phyloP scores from a whole-genome alignment of 768 basidiomycete species.

The Russula earlei region DNA sequence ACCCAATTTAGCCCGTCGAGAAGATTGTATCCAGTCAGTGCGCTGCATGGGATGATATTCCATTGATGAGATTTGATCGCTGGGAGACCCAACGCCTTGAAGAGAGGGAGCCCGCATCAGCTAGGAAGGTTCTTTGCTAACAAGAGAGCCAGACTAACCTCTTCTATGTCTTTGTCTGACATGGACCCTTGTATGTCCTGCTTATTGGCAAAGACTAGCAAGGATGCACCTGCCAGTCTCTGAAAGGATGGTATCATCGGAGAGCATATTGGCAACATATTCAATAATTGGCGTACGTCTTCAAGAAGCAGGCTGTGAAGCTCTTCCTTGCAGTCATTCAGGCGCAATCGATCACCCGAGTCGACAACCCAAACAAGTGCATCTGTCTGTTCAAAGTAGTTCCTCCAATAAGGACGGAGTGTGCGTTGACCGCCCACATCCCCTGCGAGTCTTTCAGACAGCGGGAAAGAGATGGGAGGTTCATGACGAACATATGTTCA shows the following conservation, averaged over 20 bases:
- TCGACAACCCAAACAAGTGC: conserved; percentile 99
- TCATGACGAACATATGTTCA: conserved; percentile 61
- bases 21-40: conserved; percentile 80
- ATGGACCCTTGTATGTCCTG: conserved; percentile 89
- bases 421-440: conserved; percentile 97
- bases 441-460: conserved; percentile 43
- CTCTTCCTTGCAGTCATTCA: conserved; percentile 84
- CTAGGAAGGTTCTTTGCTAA: neutral
- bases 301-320: conserved; percentile 79
- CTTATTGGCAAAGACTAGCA: conserved; percentile 96
- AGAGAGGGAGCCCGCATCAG: neutral
- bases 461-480: neutral
- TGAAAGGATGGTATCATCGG: conserved; percentile 26
- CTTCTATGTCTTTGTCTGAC: conserved; percentile 69
- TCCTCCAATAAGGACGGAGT: conserved; percentile 95
- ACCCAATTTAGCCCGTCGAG: conserved; percentile 87
- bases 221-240: conserved; percentile 91
- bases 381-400: conserved; percentile 98
- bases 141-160: conserved; percentile 42
- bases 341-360: conserved; percentile 83
- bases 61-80: conserved; percentile 84
- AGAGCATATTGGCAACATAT: neutral
- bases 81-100: conserved; percentile 68
- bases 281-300: conserved; percentile 52
- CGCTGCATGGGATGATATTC: conserved; percentile 87